These are phyloP conservation scores for Barnettozyma populi DNA, from an alignment of 805 yeast species.

Conservation along the genomic window DNA sequence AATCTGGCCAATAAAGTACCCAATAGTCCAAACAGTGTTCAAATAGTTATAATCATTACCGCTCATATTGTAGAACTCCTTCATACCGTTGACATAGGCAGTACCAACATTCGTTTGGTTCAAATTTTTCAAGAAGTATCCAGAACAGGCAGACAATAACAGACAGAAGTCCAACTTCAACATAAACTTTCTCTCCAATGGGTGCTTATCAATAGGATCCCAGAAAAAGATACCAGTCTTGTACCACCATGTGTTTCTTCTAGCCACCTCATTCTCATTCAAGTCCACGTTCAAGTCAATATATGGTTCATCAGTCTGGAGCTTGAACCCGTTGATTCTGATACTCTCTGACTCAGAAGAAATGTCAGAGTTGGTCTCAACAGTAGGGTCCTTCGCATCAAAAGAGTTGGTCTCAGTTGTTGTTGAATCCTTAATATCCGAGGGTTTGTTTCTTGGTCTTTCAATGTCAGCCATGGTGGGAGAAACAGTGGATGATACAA, in stretches of 20 bases:
- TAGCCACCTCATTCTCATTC: slow-evolving; percentile 2
- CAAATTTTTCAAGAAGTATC: slow-evolving; percentile 41
- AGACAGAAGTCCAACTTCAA: slow-evolving; percentile 34
- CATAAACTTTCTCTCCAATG: slow-evolving; percentile 30
- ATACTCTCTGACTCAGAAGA: background rate
- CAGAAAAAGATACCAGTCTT: slow-evolving; percentile 15
- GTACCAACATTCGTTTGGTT: slow-evolving; percentile 37
- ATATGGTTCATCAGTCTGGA: slow-evolving; percentile 4
- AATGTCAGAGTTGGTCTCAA: slow-evolving; percentile 1
- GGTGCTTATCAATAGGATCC: slow-evolving; percentile 30
- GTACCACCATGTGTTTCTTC: slow-evolving; percentile 7
- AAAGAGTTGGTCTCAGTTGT: background rate
- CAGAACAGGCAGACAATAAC: slow-evolving; percentile 37
- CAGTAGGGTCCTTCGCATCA: background rate
- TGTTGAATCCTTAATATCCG: background rate
- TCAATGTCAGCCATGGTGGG: slow-evolving; percentile 21
- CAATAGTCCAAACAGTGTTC: slow-evolving; percentile 41
- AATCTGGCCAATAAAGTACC: slow-evolving; percentile 44
- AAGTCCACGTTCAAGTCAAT: slow-evolving; percentile 7
- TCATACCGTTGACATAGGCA: slow-evolving; percentile 44
- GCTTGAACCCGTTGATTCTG: slow-evolving; percentile 6
- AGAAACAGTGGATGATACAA: background rate
- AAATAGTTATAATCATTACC: slow-evolving; percentile 40
- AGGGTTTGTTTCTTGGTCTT: background rate
- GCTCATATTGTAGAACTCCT: slow-evolving; percentile 36